A percentile compares a stretch with the other conserved stretches of the same genome.
phyloP scores from a whole-genome alignment of 345 rosid genomes.

The Hibiscus trionum region DNA sequence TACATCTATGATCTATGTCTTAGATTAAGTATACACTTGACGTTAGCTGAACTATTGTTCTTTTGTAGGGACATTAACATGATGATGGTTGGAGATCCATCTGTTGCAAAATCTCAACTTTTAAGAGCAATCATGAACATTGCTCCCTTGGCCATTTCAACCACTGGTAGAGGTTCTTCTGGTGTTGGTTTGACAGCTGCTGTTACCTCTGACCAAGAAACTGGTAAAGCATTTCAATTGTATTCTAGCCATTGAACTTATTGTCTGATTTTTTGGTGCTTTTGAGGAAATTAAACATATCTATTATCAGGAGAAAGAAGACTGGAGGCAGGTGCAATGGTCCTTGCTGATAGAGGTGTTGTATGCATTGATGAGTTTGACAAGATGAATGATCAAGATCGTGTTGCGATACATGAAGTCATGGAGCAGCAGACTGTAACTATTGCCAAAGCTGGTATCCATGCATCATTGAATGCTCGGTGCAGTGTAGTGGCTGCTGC shows the following conservation, averaged over 20 bases:
- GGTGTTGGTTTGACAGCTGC: slow-evolving; percentile 99
- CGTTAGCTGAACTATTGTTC: background rate
- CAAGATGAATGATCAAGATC: slow-evolving; percentile 98
- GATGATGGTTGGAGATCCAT: slow-evolving; percentile 99
- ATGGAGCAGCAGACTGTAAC: slow-evolving; percentile 99
- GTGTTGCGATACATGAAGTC: slow-evolving; percentile 98
- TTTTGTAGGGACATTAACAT: slow-evolving; percentile 80
- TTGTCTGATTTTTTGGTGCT: background rate
- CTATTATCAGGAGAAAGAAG: slow-evolving; percentile 78
- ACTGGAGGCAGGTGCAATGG: slow-evolving; percentile 99
- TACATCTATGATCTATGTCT: background rate
- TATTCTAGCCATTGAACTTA: background rate
- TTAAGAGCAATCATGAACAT: slow-evolving; percentile 94
- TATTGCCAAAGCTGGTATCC: slow-evolving; percentile 97
- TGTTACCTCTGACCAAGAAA: slow-evolving; percentile 98
- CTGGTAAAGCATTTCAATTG: slow-evolving; percentile 40
- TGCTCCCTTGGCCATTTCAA: slow-evolving; percentile 98
- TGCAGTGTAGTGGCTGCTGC: slow-evolving; percentile 99
- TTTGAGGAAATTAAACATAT: slow-evolving; percentile 4
- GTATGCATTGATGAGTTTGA: slow-evolving; percentile 99
- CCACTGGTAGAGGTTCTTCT: slow-evolving; percentile 98
- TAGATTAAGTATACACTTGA: background rate
- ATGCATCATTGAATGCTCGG: slow-evolving; percentile 95
- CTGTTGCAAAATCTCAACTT: slow-evolving; percentile 98
- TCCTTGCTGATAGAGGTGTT: slow-evolving; percentile 94